Percentiles rank a stretch among this genome's conserved stretches.
Conservation (phyloP, 192 early-diverging fungal species). For the Coemansia javaensis region DNA sequence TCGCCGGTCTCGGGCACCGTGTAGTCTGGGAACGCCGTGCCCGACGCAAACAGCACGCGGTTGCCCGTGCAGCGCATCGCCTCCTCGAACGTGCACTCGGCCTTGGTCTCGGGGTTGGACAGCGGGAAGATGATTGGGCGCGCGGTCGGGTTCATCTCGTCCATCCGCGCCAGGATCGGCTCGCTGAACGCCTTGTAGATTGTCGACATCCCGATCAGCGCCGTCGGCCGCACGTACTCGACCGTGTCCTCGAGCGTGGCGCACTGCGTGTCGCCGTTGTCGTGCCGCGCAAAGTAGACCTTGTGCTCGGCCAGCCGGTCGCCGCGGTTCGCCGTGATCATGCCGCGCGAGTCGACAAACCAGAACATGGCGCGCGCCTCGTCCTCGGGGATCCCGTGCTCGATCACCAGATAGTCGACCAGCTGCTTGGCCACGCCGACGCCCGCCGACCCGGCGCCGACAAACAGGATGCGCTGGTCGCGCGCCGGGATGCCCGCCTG, state of each 20-base stretch:
- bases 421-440: slow-evolving; percentile 90
- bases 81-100: slow-evolving; percentile 91
- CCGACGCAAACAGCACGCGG: slow-evolving; percentile 82
- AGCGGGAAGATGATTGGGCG: slow-evolving; percentile 86
- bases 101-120: slow-evolving; percentile 80
- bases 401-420: slow-evolving; percentile 68
- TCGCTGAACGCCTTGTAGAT: slow-evolving; percentile 71
- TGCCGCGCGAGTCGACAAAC: slow-evolving; percentile 85
- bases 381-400: slow-evolving; percentile 66
- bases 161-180: slow-evolving; percentile 70
- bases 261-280: slow-evolving; percentile 74
- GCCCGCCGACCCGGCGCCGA: slow-evolving; percentile 88
- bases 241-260: slow-evolving; percentile 66
- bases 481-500: slow-evolving; percentile 60
- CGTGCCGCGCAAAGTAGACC: slow-evolving; percentile 75
- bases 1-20: slow-evolving; percentile 52
- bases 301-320: slow-evolving; percentile 78
- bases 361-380: slow-evolving; percentile 57
- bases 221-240: slow-evolving; percentile 81
- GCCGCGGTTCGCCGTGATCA: slow-evolving; percentile 81
- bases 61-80: slow-evolving; percentile 78
- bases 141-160: slow-evolving; percentile 52
- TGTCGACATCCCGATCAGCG: slow-evolving; percentile 81
- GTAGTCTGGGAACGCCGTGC: slow-evolving; percentile 85
- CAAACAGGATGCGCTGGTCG: slow-evolving; percentile 84